Percentiles rank a stretch among this genome's conserved stretches.
Conservation (phyloP, 139 green algal genomes). For the Closterium sp. region DNA sequence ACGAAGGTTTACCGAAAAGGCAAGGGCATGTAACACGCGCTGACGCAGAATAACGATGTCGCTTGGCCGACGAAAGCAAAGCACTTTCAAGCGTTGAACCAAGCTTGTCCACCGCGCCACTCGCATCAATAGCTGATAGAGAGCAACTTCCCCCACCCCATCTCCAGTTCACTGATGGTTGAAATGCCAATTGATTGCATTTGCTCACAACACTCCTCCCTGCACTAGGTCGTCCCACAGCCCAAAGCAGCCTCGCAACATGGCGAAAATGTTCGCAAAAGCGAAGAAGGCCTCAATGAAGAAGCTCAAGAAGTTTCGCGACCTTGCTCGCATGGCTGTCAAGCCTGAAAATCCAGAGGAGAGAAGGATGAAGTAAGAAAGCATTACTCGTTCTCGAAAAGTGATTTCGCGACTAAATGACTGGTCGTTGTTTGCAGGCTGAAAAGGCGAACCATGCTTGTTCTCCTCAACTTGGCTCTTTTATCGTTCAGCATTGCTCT, state of each 20-base stretch:
- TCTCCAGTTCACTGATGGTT: neutral
- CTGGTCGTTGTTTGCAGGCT: neutral
- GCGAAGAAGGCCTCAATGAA: neutral
- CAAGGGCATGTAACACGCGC: neutral
- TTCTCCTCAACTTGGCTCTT: neutral
- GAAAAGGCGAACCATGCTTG: neutral
- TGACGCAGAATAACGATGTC: neutral
- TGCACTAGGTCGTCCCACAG: neutral
- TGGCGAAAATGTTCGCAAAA: neutral
- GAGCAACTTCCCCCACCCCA: neutral
- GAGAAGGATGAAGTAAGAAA: neutral
- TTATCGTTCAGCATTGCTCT: neutral
- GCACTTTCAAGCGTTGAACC: neutral
- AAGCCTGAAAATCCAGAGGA: neutral
- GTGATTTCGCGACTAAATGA: neutral
- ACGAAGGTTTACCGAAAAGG: neutral
- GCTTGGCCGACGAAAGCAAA: neutral
- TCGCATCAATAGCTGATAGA: neutral
- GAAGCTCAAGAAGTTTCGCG: neutral
- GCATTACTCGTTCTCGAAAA: neutral
- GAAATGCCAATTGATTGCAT: neutral
- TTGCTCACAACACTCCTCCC: neutral
- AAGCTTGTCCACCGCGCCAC: neutral
- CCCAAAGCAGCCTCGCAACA: neutral
- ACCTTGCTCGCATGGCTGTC: neutral